A percentile compares a stretch with the other conserved stretches of the same genome.
phyloP scores from a whole-genome alignment of 2,329 filamentous ascomycete species.

The Dactylonectria estremocensis region DNA sequence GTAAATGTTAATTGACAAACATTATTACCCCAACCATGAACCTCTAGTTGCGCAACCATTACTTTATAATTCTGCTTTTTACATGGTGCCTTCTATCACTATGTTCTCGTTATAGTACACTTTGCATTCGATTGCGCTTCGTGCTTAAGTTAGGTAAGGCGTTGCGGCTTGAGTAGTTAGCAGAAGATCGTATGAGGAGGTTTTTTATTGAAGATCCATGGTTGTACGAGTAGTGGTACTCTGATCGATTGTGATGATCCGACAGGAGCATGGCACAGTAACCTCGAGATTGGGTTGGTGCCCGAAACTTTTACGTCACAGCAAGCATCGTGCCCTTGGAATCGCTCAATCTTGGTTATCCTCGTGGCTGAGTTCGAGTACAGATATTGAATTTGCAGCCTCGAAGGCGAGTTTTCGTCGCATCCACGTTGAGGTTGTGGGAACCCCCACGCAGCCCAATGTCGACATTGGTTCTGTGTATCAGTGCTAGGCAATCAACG shows the following conservation, averaged over 20 bases:
- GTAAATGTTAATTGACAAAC: conserved; percentile 15
- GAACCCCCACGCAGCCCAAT: conserved; percentile 31
- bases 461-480: conserved; percentile 15
- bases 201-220: too few species aligned
- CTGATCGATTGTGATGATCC: conserved; percentile 2
- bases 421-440: neutral
- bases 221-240: too few species aligned
- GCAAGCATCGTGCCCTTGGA: neutral
- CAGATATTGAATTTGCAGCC: neutral
- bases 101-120: too few species aligned
- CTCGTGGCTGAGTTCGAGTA: neutral
- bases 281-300: conserved; percentile 5
- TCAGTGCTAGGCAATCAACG: conserved; percentile 14
- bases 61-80: too few species aligned
- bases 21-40: too few species aligned
- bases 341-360: conserved; percentile 20
- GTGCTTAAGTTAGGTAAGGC: too few species aligned
- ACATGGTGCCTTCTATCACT: too few species aligned
- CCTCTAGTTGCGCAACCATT: too few species aligned
- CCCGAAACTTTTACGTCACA: conserved; percentile 28
- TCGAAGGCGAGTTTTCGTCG: conserved; percentile 6
- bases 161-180: too few species aligned
- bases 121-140: too few species aligned
- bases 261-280: conserved; percentile 10
- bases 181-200: too few species aligned